Conservation (phyloP, 2,329 filamentous ascomycete species). For the Trichoderma aggressivum region DNA sequence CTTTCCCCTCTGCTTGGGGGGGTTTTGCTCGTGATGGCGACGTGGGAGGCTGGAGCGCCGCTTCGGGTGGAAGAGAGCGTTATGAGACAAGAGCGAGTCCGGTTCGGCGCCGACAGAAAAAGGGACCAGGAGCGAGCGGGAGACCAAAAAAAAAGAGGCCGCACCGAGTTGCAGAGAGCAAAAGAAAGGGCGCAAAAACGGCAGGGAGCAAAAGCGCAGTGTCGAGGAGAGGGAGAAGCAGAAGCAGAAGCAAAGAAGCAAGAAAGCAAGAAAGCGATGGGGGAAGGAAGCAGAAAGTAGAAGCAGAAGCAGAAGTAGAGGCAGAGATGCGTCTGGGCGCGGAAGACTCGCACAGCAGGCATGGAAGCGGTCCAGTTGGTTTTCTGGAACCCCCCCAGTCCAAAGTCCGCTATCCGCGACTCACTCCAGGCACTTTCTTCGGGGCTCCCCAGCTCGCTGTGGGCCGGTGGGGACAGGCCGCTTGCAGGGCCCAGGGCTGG, state of each 20-base stretch:
- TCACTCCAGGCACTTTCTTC: slow-evolving; percentile 6
- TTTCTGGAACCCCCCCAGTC: slow-evolving; percentile 19
- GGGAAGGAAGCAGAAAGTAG: no score
- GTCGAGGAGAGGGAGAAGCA: neutral
- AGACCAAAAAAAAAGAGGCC: neutral
- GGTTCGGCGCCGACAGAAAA: neutral
- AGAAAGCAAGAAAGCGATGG: neutral
- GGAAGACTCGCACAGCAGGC: slow-evolving; percentile 7
- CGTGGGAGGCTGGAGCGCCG: slow-evolving; percentile 13
- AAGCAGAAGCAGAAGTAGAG: no score
- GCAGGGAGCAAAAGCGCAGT: neutral
- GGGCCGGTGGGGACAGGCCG: slow-evolving; percentile 18
- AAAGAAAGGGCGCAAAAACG: neutral
- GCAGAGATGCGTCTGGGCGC: neutral
- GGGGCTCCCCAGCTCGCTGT: slow-evolving; percentile 9
- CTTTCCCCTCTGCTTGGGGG: neutral
- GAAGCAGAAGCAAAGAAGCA: neutral
- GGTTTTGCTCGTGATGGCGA: neutral
- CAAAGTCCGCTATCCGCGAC: slow-evolving; percentile 9
- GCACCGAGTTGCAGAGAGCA: neutral
- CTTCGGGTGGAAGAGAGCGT: slow-evolving; percentile 3
- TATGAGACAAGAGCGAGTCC: neutral
- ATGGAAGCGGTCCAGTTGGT: neutral
- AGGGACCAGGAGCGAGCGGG: neutral
- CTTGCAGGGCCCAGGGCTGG: slow-evolving; percentile 9